Conservation (phyloP, 179 eudicot genomes). For the Pouteria campechiana region DNA sequence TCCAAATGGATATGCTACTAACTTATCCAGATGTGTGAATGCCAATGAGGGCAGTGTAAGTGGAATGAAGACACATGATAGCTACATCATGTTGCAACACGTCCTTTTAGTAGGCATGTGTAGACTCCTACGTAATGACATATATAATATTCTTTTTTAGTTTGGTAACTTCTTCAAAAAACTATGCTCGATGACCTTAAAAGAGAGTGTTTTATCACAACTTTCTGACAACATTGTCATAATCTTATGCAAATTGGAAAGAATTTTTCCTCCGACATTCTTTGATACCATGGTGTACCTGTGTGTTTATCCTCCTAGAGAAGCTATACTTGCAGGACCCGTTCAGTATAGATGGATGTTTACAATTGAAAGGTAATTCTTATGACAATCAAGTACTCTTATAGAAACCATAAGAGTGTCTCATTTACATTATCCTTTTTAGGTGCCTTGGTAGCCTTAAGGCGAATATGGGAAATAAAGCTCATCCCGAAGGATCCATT, state of each 20-base stretch:
- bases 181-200: slow-evolving; percentile 4
- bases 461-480: too few relatives aligned
- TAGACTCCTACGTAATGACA: neutral
- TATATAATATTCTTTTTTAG: slow-evolving; percentile 2
- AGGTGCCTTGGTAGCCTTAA: too few relatives aligned
- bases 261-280: slow-evolving; percentile 13
- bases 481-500: too few relatives aligned
- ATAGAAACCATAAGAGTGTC: too few relatives aligned
- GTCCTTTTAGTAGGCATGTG: slow-evolving; percentile 8
- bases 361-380: slow-evolving; percentile 8
- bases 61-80: slow-evolving; percentile 14
- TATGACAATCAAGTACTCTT: too few relatives aligned
- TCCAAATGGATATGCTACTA: slow-evolving; percentile 10
- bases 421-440: too few relatives aligned
- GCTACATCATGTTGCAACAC: slow-evolving; percentile 15
- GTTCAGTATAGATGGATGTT: slow-evolving; percentile 13
- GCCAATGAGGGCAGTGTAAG: neutral
- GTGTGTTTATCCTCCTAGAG: slow-evolving; percentile 1
- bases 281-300: slow-evolving; percentile 15
- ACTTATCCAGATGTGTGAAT: slow-evolving; percentile 4
- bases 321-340: slow-evolving; percentile 12
- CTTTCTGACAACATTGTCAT: slow-evolving; percentile 1
- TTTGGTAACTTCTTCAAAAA: neutral
- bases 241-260: slow-evolving; percentile 9
- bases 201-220: neutral